Percentiles rank a stretch among this genome's conserved stretches.
These are phyloP conservation scores for Saccharomycodes ludwigii DNA, from an alignment of 805 yeast species.

Conservation along the genomic window DNA sequence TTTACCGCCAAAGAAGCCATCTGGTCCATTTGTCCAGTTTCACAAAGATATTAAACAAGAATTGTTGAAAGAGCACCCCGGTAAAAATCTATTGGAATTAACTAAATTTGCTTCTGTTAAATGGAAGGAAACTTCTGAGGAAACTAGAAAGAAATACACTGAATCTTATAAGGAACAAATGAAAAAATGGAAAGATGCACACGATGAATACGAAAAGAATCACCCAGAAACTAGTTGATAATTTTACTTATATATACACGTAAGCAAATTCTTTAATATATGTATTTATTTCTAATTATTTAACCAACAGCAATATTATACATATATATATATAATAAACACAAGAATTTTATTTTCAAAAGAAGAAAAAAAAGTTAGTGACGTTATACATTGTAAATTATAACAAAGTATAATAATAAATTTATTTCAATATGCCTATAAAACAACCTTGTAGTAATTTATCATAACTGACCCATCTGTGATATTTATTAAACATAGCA, in stretches of 20 bases:
- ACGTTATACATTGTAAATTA: background rate
- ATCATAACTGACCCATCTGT: slow-evolving; percentile 76
- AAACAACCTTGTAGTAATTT: slow-evolving; percentile 66
- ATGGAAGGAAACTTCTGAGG: slow-evolving; percentile 8
- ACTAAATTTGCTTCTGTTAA: slow-evolving; percentile 17
- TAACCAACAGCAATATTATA: background rate
- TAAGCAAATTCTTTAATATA: no score
- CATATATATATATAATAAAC: background rate
- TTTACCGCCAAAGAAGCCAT: slow-evolving; percentile 27
- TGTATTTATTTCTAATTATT: background rate
- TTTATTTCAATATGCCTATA: slow-evolving; percentile 38
- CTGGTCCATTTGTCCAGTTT: slow-evolving; percentile 26
- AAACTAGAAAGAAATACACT: slow-evolving; percentile 12
- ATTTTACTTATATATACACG: no score
- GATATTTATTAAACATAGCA: slow-evolving; percentile 56
- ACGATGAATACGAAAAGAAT: slow-evolving; percentile 2
- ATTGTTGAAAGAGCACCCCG: slow-evolving; percentile 22
- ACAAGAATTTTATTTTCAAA: no score
- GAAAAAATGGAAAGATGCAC: slow-evolving; percentile 26
- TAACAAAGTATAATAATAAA: slow-evolving; percentile 7
- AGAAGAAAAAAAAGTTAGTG: slow-evolving; percentile 1
- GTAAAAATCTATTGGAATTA: slow-evolving; percentile 20
- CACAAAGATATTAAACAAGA: slow-evolving; percentile 24
- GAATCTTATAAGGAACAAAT: slow-evolving; percentile 24
- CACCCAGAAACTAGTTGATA: background rate